Evolutionary conservation across 306 rosid genomes (phyloP).

Genomic region (Hippophae tibetana): DNA sequence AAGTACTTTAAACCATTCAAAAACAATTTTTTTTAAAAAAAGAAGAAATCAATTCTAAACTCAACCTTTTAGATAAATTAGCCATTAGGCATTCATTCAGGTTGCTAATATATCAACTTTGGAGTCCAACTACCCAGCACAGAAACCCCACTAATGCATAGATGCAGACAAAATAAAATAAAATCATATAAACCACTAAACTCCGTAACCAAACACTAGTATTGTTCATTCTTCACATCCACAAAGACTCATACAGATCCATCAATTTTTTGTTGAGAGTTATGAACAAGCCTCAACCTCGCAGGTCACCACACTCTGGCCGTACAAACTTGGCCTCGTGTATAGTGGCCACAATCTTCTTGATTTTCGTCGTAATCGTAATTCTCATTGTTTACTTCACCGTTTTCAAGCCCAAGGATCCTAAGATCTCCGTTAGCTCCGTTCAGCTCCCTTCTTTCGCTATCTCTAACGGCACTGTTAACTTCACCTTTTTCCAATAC

Average conservation of each 20-base stretch:
- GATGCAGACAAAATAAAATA: too few species aligned
- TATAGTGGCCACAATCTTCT: slow-evolving; percentile 66
- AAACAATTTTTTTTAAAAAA: too few species aligned
- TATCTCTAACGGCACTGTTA: slow-evolving; percentile 50
- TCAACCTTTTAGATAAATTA: too few species aligned
- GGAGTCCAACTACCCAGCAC: too few species aligned
- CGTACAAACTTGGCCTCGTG: slow-evolving; percentile 87
- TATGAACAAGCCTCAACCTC: slow-evolving; percentile 43
- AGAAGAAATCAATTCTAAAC: too few species aligned
- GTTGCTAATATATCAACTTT: too few species aligned
- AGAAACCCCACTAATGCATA: too few species aligned
- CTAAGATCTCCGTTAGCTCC: slow-evolving; percentile 61
- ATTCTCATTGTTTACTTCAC: slow-evolving; percentile 10
- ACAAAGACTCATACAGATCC: not conserved
- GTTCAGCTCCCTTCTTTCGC: slow-evolving; percentile 75
- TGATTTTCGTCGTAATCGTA: slow-evolving; percentile 44
- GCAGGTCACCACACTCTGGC: slow-evolving; percentile 51
- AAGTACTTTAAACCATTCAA: too few species aligned
- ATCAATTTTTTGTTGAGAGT: not conserved
- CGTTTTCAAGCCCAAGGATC: slow-evolving; percentile 73
- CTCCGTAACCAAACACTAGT: too few species aligned
- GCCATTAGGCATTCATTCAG: too few species aligned
- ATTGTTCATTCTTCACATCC: too few species aligned
- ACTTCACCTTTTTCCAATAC: slow-evolving; percentile 77
- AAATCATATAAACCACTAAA: too few species aligned